Conservation (phyloP, 2,329 filamentous ascomycete species). For the Malbranchea zuffiana region DNA sequence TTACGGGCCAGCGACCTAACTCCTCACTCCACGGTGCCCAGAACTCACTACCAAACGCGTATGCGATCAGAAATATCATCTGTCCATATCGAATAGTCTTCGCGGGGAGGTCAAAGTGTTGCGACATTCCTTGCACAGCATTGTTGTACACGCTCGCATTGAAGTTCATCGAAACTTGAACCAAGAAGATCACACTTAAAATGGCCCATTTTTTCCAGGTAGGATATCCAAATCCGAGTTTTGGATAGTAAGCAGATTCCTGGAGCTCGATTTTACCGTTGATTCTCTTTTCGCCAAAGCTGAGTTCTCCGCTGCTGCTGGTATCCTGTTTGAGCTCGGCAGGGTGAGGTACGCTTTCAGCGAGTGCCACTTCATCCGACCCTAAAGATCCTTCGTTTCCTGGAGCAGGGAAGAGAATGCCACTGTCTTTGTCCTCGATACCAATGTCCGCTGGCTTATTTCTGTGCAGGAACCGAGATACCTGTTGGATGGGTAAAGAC, state of each 20-base stretch:
- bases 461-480: too few species aligned
- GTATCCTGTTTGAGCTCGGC: conserved; percentile 1
- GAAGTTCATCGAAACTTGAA: conserved; percentile 67
- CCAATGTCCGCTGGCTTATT: too few species aligned
- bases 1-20: conserved; percentile 61
- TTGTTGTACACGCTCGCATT: conserved; percentile 64
- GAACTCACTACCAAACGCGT: conserved; percentile 75
- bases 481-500: too few species aligned
- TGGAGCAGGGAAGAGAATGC: too few species aligned
- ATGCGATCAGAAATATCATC: conserved; percentile 64
- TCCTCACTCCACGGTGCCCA: conserved; percentile 85
- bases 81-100: conserved; percentile 61
- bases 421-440: too few species aligned
- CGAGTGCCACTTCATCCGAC: too few species aligned
- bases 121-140: conserved; percentile 49
- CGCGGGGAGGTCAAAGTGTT: conserved; percentile 55
- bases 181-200: conserved; percentile 55
- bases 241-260: conserved; percentile 50
- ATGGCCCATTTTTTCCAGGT: conserved; percentile 59
- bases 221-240: conserved; percentile 53
- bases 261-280: conserved; percentile 25
- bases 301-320: conserved; percentile 14
- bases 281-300: conserved; percentile 1
- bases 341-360: too few species aligned
- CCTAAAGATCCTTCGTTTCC: too few species aligned